These are phyloP conservation scores for Pichia sp. DNA, from an alignment of 1,139 yeast genomes.

Conservation along the genomic window DNA sequence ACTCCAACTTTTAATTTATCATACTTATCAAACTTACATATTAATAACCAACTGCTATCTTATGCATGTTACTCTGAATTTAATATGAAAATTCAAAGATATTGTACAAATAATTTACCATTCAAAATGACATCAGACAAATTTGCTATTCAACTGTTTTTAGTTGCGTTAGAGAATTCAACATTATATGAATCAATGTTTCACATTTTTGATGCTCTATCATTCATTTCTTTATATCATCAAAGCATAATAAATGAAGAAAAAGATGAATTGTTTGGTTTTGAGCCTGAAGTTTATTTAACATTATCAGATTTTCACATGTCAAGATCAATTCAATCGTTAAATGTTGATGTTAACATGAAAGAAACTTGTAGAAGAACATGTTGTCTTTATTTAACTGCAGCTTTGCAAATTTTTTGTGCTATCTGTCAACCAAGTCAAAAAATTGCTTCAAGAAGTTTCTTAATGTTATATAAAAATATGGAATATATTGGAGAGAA, in stretches of 20 bases:
- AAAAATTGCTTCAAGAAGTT: slow-evolving; percentile 15
- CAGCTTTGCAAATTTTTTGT: slow-evolving; percentile 15
- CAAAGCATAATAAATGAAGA: background rate
- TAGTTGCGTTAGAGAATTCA: slow-evolving; percentile 4
- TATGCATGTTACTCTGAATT: slow-evolving; percentile 19
- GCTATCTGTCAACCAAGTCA: slow-evolving; percentile 16
- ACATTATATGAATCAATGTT: slow-evolving; percentile 13
- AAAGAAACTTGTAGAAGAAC: slow-evolving; percentile 1
- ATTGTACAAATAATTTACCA: slow-evolving; percentile 19
- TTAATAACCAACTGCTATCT: slow-evolving; percentile 11
- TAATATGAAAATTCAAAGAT: slow-evolving; percentile 11
- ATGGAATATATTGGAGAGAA: slow-evolving; percentile 7
- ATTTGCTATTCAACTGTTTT: slow-evolving; percentile 6
- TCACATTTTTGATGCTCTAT: slow-evolving; percentile 15
- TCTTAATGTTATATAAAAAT: slow-evolving; percentile 14
- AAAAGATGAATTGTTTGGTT: slow-evolving; percentile 6
- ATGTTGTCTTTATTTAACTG: slow-evolving; percentile 7
- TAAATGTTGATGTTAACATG: background rate
- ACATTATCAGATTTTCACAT: slow-evolving; percentile 19
- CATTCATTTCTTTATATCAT: slow-evolving; percentile 15
- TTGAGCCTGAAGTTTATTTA: slow-evolving; percentile 14
- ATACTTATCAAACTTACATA: slow-evolving; percentile 1
- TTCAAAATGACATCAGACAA: slow-evolving; percentile 10
- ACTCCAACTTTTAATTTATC: slow-evolving; percentile 16
- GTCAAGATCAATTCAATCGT: slow-evolving; percentile 12